Evolutionary conservation across 345 rosid species (phyloP), one percentile per base, ranked within the genome.

Genomic region (Lepidium didymum): DNA sequence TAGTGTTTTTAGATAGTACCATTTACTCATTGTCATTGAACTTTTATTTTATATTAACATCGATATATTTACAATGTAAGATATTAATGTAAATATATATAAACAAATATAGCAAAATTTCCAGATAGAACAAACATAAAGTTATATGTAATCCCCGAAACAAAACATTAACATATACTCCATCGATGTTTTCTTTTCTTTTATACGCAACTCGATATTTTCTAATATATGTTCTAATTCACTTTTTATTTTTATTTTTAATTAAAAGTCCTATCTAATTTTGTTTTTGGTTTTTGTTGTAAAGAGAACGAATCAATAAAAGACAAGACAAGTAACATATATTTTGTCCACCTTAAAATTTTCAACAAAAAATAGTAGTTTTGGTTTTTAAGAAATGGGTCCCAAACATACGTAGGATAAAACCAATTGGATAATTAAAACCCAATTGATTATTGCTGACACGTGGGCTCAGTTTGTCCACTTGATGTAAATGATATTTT

Each of bases 391-490:
- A 43, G 46, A 50, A 14, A 52, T 23, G 49, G 77, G 68, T 35
- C 73, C 77, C 73, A 43, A 47, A 11, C 13, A 7, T 52, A 67
- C 77, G 62, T 52, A 56, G 33, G 67, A 51, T 59, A 29, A n/a
- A n/a, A n/a, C n/a, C n/a, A n/a, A n/a, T n/a, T n/a, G n/a, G n/a
- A n/a, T n/a, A n/a, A n/a, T n/a, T n/a, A n/a, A n/a, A n/a, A n/a
- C n/a, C n/a, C n/a, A n/a, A n/a, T n/a, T n/a, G n/a, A n/a, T n/a
- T n/a, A n/a, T n/a, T 74, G 69, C 31, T 54, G 58, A 33, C 53
- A 75, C 73, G 69, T 75, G 64, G 62, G 31, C 7, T 61, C 58
- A 74, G 50, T 74, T 9, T 60, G 64, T 44, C 64, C 50, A 62
- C 74, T 75, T 74, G 71, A 57, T 35, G 44, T 8, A 46, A 65